These are phyloP conservation scores for Penicillium goetzii DNA, from an alignment of 495 filamentous ascomycete species.

Conservation along the genomic window DNA sequence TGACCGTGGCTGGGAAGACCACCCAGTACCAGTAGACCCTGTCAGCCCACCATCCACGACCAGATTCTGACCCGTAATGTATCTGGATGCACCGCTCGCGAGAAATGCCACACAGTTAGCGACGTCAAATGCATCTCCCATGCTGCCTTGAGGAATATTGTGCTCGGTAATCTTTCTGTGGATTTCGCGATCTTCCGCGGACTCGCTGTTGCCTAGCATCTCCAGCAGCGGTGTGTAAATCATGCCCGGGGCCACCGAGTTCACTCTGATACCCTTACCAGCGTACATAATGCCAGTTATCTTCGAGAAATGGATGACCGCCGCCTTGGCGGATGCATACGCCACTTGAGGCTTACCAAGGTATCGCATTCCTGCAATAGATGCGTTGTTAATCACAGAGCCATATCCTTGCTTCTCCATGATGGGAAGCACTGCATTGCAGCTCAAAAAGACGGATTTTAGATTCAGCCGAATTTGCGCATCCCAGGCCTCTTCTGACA, in stretches of 20 bases:
- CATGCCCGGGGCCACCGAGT: conserved; percentile 53
- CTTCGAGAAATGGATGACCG: conserved; percentile 50
- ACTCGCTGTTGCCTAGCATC: conserved; percentile 18
- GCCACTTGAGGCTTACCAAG: conserved; percentile 55
- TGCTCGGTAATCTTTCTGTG: conserved; percentile 22
- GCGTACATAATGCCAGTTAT: conserved; percentile 54
- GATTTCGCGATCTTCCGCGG: conserved; percentile 17
- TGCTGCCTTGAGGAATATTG: conserved; percentile 22
- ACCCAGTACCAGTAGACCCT: background rate
- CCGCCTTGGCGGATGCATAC: conserved; percentile 52
- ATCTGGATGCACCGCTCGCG: conserved; percentile 18
- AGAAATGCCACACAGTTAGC: conserved; percentile 22
- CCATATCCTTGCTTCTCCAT: conserved; percentile 51
- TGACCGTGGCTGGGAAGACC: conserved; percentile 7
- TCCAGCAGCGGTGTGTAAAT: conserved; percentile 46
- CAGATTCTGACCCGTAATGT: conserved; percentile 23
- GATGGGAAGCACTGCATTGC: conserved; percentile 46
- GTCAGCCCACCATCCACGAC: background rate
- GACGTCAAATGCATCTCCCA: conserved; percentile 29
- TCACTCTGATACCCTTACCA: conserved; percentile 48
- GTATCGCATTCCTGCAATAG: conserved; percentile 46
- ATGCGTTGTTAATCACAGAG: conserved; percentile 45
- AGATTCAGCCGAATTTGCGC: too few species aligned
- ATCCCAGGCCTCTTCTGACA: conserved; percentile 34
- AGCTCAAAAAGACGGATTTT: conserved; percentile 24